Conservation (phyloP, 192 early-diverging fungal species). For the Linnemannia zychae region DNA sequence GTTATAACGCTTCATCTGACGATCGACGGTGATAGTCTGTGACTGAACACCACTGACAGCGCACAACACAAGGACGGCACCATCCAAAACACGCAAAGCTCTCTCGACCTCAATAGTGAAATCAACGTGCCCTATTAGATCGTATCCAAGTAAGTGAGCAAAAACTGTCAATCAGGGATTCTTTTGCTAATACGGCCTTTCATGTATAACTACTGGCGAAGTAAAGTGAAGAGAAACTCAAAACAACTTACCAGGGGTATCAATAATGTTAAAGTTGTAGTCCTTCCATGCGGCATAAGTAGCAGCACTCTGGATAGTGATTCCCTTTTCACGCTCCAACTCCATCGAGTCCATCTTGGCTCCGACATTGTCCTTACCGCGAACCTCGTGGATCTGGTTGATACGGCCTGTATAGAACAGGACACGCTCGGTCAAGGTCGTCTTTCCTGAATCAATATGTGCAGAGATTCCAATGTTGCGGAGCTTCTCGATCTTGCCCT, state of each 20-base stretch:
- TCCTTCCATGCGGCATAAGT: conserved; percentile 86
- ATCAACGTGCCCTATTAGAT: conserved; percentile 80
- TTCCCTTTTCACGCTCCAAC: conserved; percentile 94
- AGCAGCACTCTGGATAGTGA: conserved; percentile 91
- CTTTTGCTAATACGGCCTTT: too few species aligned
- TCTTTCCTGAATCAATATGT: conserved; percentile 92
- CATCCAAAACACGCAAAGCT: conserved; percentile 88
- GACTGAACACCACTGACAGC: conserved; percentile 89
- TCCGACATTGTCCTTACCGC: conserved; percentile 90
- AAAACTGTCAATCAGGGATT: background rate
- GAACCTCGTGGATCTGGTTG: conserved; percentile 91
- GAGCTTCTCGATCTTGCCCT: conserved; percentile 71
- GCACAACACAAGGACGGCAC: conserved; percentile 88
- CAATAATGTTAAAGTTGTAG: conserved; percentile 88
- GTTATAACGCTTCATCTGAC: conserved; percentile 91
- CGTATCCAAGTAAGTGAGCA: background rate
- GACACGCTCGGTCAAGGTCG: conserved; percentile 88
- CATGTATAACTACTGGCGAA: background rate
- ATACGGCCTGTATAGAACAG: conserved; percentile 89
- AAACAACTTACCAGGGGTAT: conserved; percentile 79
- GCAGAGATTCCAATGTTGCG: conserved; percentile 93
- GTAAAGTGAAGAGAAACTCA: background rate
- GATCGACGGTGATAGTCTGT: conserved; percentile 91
- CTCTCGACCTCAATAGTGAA: conserved; percentile 93
- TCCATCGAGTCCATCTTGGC: conserved; percentile 99